phyloP scores from a whole-genome alignment of 108 stramenopile species.

The Skeletonema tropicum region DNA sequence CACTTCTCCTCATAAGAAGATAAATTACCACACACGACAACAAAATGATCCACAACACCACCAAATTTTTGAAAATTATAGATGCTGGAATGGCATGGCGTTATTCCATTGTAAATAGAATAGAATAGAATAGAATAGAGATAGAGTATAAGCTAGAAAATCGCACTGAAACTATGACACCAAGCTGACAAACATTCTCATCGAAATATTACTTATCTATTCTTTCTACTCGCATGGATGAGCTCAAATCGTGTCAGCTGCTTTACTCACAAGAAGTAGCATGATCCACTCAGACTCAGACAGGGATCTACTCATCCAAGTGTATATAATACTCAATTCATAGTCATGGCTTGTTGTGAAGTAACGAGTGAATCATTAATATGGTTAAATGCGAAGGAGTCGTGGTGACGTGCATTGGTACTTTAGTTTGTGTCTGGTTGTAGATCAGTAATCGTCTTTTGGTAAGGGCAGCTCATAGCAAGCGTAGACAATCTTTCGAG shows the following conservation, averaged over 20 bases:
- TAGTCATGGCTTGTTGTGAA: no score
- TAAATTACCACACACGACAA: no score
- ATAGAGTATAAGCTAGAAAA: background rate
- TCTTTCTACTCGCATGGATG: no score
- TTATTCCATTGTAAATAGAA: background rate
- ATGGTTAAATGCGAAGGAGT: conserved; percentile 45
- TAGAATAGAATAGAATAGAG: no score
- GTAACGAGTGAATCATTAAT: conserved; percentile 15
- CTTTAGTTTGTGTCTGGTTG: conserved; percentile 37
- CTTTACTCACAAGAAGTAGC: no score
- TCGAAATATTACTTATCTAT: no score
- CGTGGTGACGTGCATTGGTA: conserved; percentile 49
- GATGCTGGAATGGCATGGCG: background rate
- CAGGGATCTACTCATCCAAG: no score
- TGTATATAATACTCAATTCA: no score
- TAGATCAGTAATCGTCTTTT: conserved; percentile 22
- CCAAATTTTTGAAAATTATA: conserved; percentile 10
- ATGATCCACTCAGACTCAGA: no score
- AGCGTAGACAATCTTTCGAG: conserved; percentile 31
- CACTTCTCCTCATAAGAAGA: conserved; percentile 47
- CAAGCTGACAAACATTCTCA: no score
- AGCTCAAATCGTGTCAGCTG: no score
- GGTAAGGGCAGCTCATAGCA: conserved; percentile 52
- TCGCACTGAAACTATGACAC: background rate
- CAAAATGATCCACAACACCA: background rate